Evolutionary conservation across 1,284 basidiomycete species (phyloP), one percentile per base, ranked within the genome.

Genomic region (Cryptococcus jaspeensis): DNA sequence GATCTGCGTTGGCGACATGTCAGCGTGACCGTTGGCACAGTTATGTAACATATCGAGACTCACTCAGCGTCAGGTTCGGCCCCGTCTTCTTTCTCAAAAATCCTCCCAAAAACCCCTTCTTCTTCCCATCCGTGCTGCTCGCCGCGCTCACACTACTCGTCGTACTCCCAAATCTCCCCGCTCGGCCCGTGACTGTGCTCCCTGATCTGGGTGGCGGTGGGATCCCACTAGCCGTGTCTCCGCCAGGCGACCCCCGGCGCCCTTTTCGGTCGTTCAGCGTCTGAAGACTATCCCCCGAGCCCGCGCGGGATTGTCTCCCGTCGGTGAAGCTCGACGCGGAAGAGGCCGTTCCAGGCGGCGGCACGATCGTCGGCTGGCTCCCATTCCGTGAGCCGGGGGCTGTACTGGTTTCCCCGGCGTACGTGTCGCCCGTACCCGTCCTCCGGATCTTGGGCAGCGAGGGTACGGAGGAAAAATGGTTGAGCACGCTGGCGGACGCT

Each of bases 61-160:
- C 45, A 66, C 63, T 52, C 11, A 59, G 40, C 7, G 63, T 63
- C 36, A 62, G 46, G 16, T 50, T 61, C 22, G 61, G 59, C n/a
- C 64, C 64, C 11, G 68, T 69, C 49, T 66, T 64, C 1, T 71
- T 58, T 46, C 70, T 68, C 18, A 72, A 36, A 3, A 74, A 58
- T 5, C 66, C 66, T 5, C 71, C 70, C 11, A 76, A 58, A 50
- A 74, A 67, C 0, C 72, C 69, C 55, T 71, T 72, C 59, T 71
- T 73, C 67, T 67, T 71, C 16, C 72, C 70, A 15, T 55, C 52
- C 2, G 53, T 53, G 32, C 59, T 61, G 28, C 58, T 59, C 25
- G 28, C 25, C n/a, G 28, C 61, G 22, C 58, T 62, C 2, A 48
- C 39, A 20, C 47, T 64, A 41, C 58, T 64, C 15, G 60, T 62